A percentile compares a stretch with the other conserved stretches of the same genome.
Conservation (phyloP, 108 stramenopile genomes). For the Skeletonema potamos region DNA sequence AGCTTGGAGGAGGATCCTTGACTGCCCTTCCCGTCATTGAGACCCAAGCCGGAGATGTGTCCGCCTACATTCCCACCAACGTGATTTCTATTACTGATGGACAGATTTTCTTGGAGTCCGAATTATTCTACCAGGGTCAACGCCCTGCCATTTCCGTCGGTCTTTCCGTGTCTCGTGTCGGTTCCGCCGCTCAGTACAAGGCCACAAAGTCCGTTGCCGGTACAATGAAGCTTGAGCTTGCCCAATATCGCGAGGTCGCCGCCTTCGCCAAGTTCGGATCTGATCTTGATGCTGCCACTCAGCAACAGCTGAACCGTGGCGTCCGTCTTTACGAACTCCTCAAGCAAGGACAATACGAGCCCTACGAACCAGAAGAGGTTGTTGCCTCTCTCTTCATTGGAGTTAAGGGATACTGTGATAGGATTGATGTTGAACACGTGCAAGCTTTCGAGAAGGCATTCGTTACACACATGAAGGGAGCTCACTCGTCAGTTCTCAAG, state of each 20-base stretch:
- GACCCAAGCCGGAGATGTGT: constrained; percentile 99
- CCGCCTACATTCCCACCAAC: constrained; percentile 99
- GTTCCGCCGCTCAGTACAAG: constrained; percentile 99
- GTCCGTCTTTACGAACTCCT: constrained; percentile 99
- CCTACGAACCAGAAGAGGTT: constrained; percentile 98
- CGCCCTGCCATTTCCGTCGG: constrained; percentile 99
- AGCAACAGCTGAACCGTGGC: constrained; percentile 99
- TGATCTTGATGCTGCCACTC: constrained; percentile 98
- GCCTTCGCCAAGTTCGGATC: constrained; percentile 99
- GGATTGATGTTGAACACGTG: constrained; percentile 96
- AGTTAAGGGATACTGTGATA: constrained; percentile 99
- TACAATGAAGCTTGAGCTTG: constrained; percentile 99
- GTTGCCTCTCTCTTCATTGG: constrained; percentile 98
- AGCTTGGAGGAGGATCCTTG: constrained; percentile 95
- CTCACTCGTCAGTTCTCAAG: constrained; percentile 85
- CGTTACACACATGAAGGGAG: constrained; percentile 93
- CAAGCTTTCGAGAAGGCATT: constrained; percentile 95
- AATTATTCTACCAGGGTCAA: constrained; percentile 99
- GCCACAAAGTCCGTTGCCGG: constrained; percentile 99
- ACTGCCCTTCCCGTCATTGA: constrained; percentile 99
- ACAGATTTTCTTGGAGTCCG: constrained; percentile 99
- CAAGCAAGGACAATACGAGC: constrained; percentile 99
- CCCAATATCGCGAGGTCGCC: constrained; percentile 99
- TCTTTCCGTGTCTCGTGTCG: constrained; percentile 98
- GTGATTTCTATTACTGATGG: constrained; percentile 99